A percentile compares a stretch with the other conserved stretches of the same genome.
These are phyloP conservation scores for Lecanicillium sp. DNA, from an alignment of 2,329 filamentous ascomycete species.

Conservation along the genomic window DNA sequence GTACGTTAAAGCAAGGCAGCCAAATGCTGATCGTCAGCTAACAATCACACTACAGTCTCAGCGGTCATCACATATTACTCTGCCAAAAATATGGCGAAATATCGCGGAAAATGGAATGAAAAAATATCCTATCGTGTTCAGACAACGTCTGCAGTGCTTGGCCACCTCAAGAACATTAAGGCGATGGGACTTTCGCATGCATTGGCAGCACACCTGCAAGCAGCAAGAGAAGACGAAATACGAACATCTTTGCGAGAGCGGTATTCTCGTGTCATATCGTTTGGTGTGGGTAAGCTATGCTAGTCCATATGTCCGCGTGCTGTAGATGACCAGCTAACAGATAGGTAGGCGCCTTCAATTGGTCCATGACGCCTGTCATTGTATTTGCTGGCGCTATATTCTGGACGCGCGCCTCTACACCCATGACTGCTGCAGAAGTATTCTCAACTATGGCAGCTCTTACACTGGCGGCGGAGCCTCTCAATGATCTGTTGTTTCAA, in stretches of 20 bases:
- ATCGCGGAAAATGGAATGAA: neutral
- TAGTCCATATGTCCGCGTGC: too few species aligned
- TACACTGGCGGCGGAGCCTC: neutral
- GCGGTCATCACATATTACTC: neutral
- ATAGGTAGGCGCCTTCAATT: neutral
- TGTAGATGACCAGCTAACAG: neutral
- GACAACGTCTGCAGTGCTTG: neutral
- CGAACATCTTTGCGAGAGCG: neutral
- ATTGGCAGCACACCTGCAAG: neutral
- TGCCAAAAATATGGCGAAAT: neutral
- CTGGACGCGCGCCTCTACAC: neutral
- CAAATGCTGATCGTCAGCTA: neutral
- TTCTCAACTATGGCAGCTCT: neutral
- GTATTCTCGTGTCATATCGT: neutral
- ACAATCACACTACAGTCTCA: neutral
- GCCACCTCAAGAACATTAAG: neutral
- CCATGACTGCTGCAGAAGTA: neutral
- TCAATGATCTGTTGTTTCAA: neutral
- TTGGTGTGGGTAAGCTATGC: neutral
- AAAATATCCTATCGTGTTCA: neutral
- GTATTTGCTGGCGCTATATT: neutral
- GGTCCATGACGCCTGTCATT: neutral
- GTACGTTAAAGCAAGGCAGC: neutral
- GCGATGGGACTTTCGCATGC: neutral
- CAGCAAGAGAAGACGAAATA: neutral